Conservation (phyloP, 768 basidiomycete species). For the Cystofilobasidium macerans region DNA sequence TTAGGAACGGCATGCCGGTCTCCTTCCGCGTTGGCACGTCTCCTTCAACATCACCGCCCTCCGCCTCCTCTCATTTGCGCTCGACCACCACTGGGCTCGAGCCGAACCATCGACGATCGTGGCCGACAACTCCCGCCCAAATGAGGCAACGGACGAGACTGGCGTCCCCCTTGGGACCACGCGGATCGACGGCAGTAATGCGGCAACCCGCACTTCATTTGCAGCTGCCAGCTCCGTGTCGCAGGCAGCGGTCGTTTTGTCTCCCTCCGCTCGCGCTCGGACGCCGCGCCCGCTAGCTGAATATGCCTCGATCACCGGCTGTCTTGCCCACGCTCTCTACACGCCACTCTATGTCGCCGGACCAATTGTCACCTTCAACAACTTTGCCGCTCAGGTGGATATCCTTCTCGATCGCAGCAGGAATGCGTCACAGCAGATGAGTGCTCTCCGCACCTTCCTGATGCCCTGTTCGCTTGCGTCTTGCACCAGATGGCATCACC, state of each 20-base stretch:
- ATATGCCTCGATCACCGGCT: constrained; percentile 57
- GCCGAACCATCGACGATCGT: no score
- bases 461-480: background rate
- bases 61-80: constrained; percentile 77
- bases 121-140: background rate
- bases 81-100: constrained; percentile 80
- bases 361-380: constrained; percentile 91
- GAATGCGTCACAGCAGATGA: no score
- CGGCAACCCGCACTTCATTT: background rate
- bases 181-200: no score
- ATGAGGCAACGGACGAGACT: no score
- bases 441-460: background rate
- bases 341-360: constrained; percentile 91
- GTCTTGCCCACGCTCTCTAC: constrained; percentile 76
- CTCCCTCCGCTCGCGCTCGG: constrained; percentile 42
- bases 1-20: constrained; percentile 46
- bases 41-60: constrained; percentile 94
- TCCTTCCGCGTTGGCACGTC: constrained; percentile 86
- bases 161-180: no score
- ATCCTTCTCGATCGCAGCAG: no score
- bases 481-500: background rate
- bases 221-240: background rate
- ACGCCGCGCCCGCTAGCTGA: constrained; percentile 48
- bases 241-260: background rate
- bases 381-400: constrained; percentile 90